These are phyloP conservation scores for Hypoxylon sp. DNA, from an alignment of 2,329 filamentous ascomycete genomes.

Conservation along the genomic window DNA sequence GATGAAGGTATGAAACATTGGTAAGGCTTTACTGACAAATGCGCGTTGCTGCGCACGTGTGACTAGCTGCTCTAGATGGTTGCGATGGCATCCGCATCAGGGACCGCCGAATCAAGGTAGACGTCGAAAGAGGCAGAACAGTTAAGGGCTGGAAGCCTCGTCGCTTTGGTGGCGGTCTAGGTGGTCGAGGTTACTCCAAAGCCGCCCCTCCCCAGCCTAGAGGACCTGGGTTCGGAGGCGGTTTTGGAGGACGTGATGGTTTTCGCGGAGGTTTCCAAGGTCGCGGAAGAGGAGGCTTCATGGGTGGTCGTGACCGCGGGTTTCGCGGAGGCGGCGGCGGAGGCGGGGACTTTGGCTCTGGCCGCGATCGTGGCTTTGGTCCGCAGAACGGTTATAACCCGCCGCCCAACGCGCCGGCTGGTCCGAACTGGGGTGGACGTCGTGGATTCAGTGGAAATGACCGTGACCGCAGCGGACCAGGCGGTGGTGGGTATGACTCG, in stretches of 20 bases:
- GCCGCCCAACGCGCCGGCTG: conserved; percentile 74
- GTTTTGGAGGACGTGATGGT: conserved; percentile 70
- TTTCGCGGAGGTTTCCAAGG: conserved; percentile 68
- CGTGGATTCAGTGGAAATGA: conserved; percentile 61
- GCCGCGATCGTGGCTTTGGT: conserved; percentile 63
- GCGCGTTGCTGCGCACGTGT: conserved; percentile 71
- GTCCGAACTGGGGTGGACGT: conserved; percentile 67
- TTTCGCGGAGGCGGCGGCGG: conserved; percentile 63
- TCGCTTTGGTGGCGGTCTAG: conserved; percentile 91
- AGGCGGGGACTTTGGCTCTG: conserved; percentile 63
- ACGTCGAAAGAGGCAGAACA: conserved; percentile 95
- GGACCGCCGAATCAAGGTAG: conserved; percentile 91
- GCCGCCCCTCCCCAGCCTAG: conserved; percentile 78
- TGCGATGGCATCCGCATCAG: conserved; percentile 93
- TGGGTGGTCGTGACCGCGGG: conserved; percentile 55
- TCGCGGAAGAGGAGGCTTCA: conserved; percentile 60
- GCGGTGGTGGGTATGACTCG: conserved; percentile 71
- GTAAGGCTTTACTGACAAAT: conserved; percentile 78
- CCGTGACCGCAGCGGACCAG: conserved; percentile 63
- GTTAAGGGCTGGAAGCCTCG: conserved; percentile 94
- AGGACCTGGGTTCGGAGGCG: conserved; percentile 73
- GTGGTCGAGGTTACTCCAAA: conserved; percentile 94
- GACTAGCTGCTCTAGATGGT: conserved; percentile 88
- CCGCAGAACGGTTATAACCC: conserved; percentile 65
- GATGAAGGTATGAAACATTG: conserved; percentile 62